Conservation (phyloP, 495 filamentous ascomycete genomes). For the Rhypophila decipiens region DNA sequence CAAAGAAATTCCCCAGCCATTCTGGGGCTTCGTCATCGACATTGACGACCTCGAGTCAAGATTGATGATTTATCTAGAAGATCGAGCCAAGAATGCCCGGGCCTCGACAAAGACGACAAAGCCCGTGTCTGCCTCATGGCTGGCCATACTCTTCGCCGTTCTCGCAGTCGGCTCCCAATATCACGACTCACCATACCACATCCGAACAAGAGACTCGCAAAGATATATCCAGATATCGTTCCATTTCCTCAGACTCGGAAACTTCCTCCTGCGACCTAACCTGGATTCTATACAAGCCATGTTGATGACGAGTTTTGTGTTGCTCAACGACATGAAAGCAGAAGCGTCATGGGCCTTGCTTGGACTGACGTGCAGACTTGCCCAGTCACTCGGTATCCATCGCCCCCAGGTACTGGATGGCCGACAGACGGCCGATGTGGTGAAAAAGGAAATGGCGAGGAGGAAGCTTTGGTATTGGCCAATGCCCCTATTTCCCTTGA, state of each 20-base stretch:
- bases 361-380: slow-evolving; percentile 48
- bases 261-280: slow-evolving; percentile 47
- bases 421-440: slow-evolving; percentile 27
- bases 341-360: slow-evolving; percentile 53
- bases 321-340: slow-evolving; percentile 55
- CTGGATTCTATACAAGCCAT: slow-evolving; percentile 53
- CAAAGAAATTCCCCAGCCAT: slow-evolving; percentile 67
- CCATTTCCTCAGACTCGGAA: slow-evolving; percentile 47
- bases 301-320: slow-evolving; percentile 47
- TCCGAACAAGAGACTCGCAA: slow-evolving; percentile 46
- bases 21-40: slow-evolving; percentile 74
- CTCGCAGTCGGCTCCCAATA: slow-evolving; percentile 79
- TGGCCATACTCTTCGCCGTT: slow-evolving; percentile 72
- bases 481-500: no score
- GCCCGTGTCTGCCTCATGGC: slow-evolving; percentile 57
- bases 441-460: slow-evolving; percentile 37
- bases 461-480: slow-evolving; percentile 41
- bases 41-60: slow-evolving; percentile 59
- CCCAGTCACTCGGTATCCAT: slow-evolving; percentile 49
- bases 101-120: slow-evolving; percentile 41
- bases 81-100: slow-evolving; percentile 51
- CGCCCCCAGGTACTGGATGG: slow-evolving; percentile 32
- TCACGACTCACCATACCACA: slow-evolving; percentile 57
- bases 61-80: slow-evolving; percentile 60
- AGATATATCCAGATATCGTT: slow-evolving; percentile 51